Evolutionary conservation across 768 basidiomycete species (phyloP).

Genomic region (Lyophyllum atratum): DNA sequence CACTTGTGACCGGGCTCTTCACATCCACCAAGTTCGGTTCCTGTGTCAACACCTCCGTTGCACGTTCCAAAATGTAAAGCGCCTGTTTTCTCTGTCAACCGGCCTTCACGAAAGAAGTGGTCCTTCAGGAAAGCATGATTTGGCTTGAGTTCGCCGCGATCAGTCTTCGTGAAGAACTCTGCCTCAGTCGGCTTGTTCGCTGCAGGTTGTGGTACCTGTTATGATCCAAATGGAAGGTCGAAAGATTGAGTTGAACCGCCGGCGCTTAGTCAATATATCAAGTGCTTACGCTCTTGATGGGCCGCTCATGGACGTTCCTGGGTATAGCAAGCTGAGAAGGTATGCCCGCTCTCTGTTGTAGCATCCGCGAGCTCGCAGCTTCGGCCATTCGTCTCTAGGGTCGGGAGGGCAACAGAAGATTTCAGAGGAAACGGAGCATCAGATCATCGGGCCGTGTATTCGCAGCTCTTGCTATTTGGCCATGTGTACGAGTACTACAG

Average conservation of each 20-base stretch:
- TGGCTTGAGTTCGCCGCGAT: constrained; percentile 58
- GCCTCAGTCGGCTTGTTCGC: constrained; percentile 66
- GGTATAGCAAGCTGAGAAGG: constrained; percentile 15
- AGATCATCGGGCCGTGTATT: constrained; percentile 16
- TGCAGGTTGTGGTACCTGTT: constrained; percentile 71
- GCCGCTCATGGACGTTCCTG: constrained; percentile 17
- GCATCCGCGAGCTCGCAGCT: constrained; percentile 1
- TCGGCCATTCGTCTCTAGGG: constrained; percentile 10
- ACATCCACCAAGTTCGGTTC: constrained; percentile 90
- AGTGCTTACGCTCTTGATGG: constrained; percentile 18
- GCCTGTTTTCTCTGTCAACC: constrained; percentile 85
- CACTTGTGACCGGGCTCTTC: constrained; percentile 88
- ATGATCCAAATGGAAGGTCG: constrained; percentile 4
- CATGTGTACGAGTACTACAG: constrained; percentile 15
- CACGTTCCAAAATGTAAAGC: constrained; percentile 72
- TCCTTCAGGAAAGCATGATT: constrained; percentile 81
- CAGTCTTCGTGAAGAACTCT: constrained; percentile 63
- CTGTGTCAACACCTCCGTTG: constrained; percentile 61
- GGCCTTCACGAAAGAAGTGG: constrained; percentile 88
- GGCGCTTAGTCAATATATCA: constrained; percentile 8
- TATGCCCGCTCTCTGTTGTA: constrained; percentile 15
- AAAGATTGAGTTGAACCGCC: not conserved
- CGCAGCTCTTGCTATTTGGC: constrained; percentile 17
- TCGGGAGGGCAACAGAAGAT: constrained; percentile 8
- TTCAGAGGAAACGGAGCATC: constrained; percentile 17